phyloP scores from a whole-genome alignment of 2,329 filamentous ascomycete species.

The Alternaria arbusti region DNA sequence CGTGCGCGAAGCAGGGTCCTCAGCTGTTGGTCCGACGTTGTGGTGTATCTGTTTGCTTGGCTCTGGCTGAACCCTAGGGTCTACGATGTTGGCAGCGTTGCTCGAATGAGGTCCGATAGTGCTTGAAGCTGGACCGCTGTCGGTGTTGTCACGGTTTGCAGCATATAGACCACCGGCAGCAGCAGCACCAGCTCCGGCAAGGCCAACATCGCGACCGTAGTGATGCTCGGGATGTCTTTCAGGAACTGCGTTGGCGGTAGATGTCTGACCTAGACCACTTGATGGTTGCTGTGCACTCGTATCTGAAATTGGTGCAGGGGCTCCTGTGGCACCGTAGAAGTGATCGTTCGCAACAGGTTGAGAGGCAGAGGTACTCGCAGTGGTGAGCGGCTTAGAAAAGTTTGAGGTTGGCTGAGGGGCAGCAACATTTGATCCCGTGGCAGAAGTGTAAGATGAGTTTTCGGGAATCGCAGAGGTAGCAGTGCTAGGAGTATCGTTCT shows the following conservation, averaged over 20 bases:
- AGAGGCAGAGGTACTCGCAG: neutral
- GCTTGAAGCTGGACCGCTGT: conserved; percentile 27
- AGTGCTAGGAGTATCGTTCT: conserved; percentile 5
- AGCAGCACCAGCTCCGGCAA: conserved; percentile 26
- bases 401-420: conserved; percentile 1
- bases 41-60: conserved; percentile 27
- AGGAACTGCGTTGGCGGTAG: neutral
- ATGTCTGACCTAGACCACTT: neutral
- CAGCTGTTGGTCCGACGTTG: conserved; percentile 23
- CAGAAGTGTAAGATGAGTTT: neutral
- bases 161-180: conserved; percentile 25
- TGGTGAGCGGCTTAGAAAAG: conserved; percentile 5
- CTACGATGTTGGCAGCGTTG: conserved; percentile 42
- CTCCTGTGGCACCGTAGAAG: conserved; percentile 17
- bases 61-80: conserved; percentile 39
- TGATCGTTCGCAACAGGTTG: neutral
- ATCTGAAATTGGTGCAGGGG: conserved; percentile 10
- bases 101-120: conserved; percentile 43
- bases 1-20: conserved; percentile 35
- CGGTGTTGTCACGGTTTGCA: conserved; percentile 22
- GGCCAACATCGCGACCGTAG: conserved; percentile 28
- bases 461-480: conserved; percentile 6
- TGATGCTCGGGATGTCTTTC: conserved; percentile 29
- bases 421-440: neutral
- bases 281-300: neutral